Base-by-base conservation (phyloP, 176 grass and related monocot species). In the Musa schizocarpa region DNA sequence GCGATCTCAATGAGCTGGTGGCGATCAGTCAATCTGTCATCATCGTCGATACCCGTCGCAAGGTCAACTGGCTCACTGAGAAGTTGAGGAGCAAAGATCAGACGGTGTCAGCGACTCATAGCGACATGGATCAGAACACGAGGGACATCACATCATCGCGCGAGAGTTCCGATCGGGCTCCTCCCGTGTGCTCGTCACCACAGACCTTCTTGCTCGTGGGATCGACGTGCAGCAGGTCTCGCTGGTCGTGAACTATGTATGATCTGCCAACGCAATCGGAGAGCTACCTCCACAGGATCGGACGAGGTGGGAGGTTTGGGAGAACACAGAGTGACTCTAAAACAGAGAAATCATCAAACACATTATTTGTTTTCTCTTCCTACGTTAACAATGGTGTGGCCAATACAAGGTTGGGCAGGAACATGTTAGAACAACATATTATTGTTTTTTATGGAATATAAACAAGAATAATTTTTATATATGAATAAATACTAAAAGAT, bases 161-260 rank as follows among this genome's bases (percentile, higher is more conserved):
- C 57, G 57, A 1, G 57, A 59, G 57, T 59, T 59, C 57, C 57
- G 57, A 19, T 59, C 57, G 5, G 57, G 57, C n/a, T 59, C 57
- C 14, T 59, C 57, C 20, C 57, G 57, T 59, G 57, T 59, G 16
- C 57, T 59, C 16, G 21, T 59, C 2, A 59, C 57, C 19, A 59
- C 19, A 0, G 57, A 59, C 57, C 57, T 59, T 16, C 57, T 59
- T 14, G 57, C 57, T 59, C 57, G 57, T 59, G 57, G 57, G 3
- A 59, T 59, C 13, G 57, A 59, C n/a, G 57, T 59, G 1, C 57
- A 59, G 19, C 57, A 59, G 8, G 57, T 59, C 16, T 59, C 57
- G n/a, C 57, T 59, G 8, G 66, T 69, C 66, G 49, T 69, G 17
- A 69, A 69, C 66, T 69, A 69, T n/a, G 66, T 69, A 69, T n/a